A percentile compares a stretch with the other conserved stretches of the same genome.
These are phyloP conservation scores for Aechmea fasciata DNA, from an alignment of 176 grass and related monocot species.

Conservation along the genomic window DNA sequence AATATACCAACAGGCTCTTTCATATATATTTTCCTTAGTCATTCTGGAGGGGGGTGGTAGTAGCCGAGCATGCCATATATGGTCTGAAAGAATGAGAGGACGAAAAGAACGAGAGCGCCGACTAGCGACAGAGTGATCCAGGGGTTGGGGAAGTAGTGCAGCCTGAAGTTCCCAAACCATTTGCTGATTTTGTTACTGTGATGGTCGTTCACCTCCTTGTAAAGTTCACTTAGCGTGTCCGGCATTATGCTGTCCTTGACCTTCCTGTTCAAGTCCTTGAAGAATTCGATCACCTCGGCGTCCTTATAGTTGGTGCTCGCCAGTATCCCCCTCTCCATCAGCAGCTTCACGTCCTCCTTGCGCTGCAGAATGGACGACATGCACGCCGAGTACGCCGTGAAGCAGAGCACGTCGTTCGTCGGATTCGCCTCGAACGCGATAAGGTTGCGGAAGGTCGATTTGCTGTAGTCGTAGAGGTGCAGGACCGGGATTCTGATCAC, in stretches of 20 bases:
- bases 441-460: neutral
- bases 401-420: neutral
- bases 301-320: neutral
- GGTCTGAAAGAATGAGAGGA: neutral
- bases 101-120: neutral
- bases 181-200: neutral
- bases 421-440: neutral
- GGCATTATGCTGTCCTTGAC: neutral
- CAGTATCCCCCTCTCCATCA: neutral
- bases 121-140: neutral
- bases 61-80: neutral
- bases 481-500: neutral
- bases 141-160: neutral
- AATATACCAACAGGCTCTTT: no score
- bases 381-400: neutral
- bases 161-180: neutral
- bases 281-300: neutral
- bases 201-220: neutral
- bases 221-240: neutral
- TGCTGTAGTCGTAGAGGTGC: neutral
- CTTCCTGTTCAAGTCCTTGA: neutral
- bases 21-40: no score
- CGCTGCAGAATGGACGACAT: neutral
- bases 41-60: neutral
- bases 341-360: neutral